phyloP scores from a whole-genome alignment of 192 early-diverging fungal species.

The Coemansia sp. region DNA sequence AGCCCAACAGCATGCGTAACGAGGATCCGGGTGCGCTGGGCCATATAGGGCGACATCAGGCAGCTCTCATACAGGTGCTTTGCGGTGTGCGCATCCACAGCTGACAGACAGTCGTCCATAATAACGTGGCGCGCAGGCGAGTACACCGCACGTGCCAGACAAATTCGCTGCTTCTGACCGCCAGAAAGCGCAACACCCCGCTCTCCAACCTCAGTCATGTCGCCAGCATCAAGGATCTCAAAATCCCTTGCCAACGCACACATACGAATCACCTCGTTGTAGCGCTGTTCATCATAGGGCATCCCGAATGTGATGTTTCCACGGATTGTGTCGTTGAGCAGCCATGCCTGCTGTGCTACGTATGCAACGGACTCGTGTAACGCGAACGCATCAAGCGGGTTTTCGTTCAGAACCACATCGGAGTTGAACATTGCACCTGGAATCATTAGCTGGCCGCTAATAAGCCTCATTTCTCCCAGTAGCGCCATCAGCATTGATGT shows the following conservation, averaged over 20 bases:
- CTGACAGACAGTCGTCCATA: conserved; percentile 90
- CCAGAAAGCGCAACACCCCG: conserved; percentile 83
- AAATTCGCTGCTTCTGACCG: conserved; percentile 84
- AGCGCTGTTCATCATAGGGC: conserved; percentile 71
- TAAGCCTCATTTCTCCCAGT: conserved; percentile 71
- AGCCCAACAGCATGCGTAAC: conserved; percentile 89
- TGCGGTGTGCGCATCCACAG: conserved; percentile 95
- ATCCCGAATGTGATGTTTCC: conserved; percentile 90
- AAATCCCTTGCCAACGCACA: conserved; percentile 86
- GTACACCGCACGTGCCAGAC: conserved; percentile 87
- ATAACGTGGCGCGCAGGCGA: conserved; percentile 67
- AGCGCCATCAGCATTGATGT: conserved; percentile 76
- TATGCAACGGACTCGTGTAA: conserved; percentile 67
- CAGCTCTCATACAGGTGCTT: conserved; percentile 80
- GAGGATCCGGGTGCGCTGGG: conserved; percentile 77
- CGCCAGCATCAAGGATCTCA: conserved; percentile 80
- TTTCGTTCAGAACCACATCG: conserved; percentile 43
- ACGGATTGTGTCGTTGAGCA: conserved; percentile 72
- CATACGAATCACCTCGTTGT: conserved; percentile 74
- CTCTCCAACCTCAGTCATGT: conserved; percentile 92
- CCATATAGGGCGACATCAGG: conserved; percentile 66
- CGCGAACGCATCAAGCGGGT: conserved; percentile 15
- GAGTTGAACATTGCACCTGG: conserved; percentile 65
- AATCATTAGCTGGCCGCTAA: conserved; percentile 39
- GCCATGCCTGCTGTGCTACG: conserved; percentile 79